Base-by-base conservation (phyloP, 164 flowering plant species). In the Chimonanthus salicifolius region DNA sequence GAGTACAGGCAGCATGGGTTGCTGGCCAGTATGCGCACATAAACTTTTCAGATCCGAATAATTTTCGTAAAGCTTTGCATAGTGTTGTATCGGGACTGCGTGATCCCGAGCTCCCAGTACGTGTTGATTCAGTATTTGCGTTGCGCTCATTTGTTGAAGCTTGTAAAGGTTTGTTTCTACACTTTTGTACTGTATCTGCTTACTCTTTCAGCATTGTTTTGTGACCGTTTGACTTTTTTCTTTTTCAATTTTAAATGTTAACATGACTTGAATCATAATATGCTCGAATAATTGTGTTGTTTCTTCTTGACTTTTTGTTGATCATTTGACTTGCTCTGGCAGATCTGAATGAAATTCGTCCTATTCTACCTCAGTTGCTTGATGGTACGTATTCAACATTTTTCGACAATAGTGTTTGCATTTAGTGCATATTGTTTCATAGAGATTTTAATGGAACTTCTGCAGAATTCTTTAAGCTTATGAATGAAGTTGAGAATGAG, bases 401-500 rank as follows among this genome's bases (percentile, higher is more conserved):
- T 54, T 54, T 54, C 16, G 15, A 6, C 16, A 11, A 54, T 54
- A 54, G 4, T 54, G 7, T 8, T 13, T 10, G 44, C 47, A 49
- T 69, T 72, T 64, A 43, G n/a, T 21, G 10, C 11, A 10, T 49
- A 69, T 21, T 70, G 3, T 74, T 58, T 49, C 13, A 45, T 46
- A 33, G 49, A 44, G 49, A 45, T 72, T 33, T 51, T 9, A 49
- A 48, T 65, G 47, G 64, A 6, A 50, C 47, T 10, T 77, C 47
- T 64, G 49, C 89, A 96, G 99, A 96, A 75, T 92, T 96, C 72
- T 94, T 96, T 68, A 96, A 96, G 77, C 97, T 96, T 18, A 96
- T 96, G 99, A 90, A 96, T 81, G 99, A 96, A 79, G 92, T 96
- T 76, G 99, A 96, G 84, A 96, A 96, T 84, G 99, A 96, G 83